These are phyloP conservation scores for Petunia secreta DNA, from an alignment of 257 asterid genomes.

Conservation along the genomic window DNA sequence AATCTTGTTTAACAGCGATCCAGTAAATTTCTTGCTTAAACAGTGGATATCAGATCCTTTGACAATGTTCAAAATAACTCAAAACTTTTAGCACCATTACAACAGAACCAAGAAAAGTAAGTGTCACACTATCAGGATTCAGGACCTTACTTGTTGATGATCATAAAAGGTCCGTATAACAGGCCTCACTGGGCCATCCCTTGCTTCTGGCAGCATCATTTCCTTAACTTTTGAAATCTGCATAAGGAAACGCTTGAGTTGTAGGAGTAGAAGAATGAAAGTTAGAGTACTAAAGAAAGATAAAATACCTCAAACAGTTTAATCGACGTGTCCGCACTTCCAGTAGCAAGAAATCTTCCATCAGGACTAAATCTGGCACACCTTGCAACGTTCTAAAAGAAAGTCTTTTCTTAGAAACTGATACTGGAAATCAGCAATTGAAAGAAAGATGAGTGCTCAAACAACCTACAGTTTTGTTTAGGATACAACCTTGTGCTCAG, in stretches of 20 bases:
- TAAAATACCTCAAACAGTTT: slow-evolving; percentile 70
- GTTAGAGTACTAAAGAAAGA: slow-evolving; percentile 21
- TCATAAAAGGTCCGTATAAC: slow-evolving; percentile 72
- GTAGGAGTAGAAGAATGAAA: slow-evolving; percentile 31
- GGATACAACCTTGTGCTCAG: slow-evolving; percentile 83
- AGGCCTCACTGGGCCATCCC: slow-evolving; percentile 72
- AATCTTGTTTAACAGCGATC: neutral
- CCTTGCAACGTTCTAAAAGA: slow-evolving; percentile 66
- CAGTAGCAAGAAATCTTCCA: slow-evolving; percentile 89
- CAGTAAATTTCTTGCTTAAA: neutral
- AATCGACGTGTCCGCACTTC: slow-evolving; percentile 84
- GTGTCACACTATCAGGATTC: slow-evolving; percentile 19
- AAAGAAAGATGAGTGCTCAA: slow-evolving; percentile 15
- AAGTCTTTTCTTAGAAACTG: slow-evolving; percentile 23
- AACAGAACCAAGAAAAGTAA: slow-evolving; percentile 10
- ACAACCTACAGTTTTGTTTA: slow-evolving; percentile 26
- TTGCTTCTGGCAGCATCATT: slow-evolving; percentile 73
- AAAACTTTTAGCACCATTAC: neutral
- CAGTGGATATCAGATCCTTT: neutral
- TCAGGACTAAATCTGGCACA: slow-evolving; percentile 92
- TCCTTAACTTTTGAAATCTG: slow-evolving; percentile 74
- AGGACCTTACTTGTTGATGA: slow-evolving; percentile 64
- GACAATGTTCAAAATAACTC: slow-evolving; percentile 9
- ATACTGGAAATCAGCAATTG: slow-evolving; percentile 10
- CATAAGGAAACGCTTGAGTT: slow-evolving; percentile 21